phyloP scores from a whole-genome alignment of 164 flowering plant species.

The Vitis cinerea region DNA sequence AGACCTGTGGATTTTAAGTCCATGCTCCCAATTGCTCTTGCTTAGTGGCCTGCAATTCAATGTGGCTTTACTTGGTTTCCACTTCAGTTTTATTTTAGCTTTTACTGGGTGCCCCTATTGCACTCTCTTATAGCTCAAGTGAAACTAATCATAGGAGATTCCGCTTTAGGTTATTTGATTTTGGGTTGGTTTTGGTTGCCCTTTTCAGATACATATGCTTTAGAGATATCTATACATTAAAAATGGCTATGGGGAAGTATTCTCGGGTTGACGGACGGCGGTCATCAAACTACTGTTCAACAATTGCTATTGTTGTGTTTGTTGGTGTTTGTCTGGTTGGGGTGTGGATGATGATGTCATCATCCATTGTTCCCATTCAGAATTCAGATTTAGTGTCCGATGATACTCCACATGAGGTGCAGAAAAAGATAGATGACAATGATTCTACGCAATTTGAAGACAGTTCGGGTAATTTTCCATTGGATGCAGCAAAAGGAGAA shows the following conservation, averaged over 20 bases:
- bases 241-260: slow-evolving; percentile 45
- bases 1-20: too few species aligned
- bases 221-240: background rate
- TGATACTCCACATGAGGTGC: slow-evolving; percentile 14
- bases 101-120: too few species aligned
- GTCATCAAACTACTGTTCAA: slow-evolving; percentile 37
- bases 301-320: slow-evolving; percentile 32
- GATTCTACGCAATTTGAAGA: slow-evolving; percentile 38
- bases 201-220: background rate
- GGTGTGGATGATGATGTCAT: slow-evolving; percentile 50
- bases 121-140: too few species aligned
- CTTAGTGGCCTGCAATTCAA: too few species aligned
- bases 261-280: slow-evolving; percentile 50
- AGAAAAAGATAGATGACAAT: slow-evolving; percentile 13
- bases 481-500: slow-evolving; percentile 28
- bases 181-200: background rate
- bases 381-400: slow-evolving; percentile 15
- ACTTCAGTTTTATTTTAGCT: too few species aligned
- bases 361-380: slow-evolving; percentile 32
- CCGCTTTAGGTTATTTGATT: background rate
- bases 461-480: slow-evolving; percentile 26
- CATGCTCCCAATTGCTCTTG: too few species aligned
- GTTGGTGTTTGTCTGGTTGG: slow-evolving; percentile 47
- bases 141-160: background rate
- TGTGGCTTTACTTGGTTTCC: too few species aligned